Evolutionary conservation across 75 land plant species (phyloP), one percentile per base, ranked within the genome.

Genomic region (Ceratopteris richardii): DNA sequence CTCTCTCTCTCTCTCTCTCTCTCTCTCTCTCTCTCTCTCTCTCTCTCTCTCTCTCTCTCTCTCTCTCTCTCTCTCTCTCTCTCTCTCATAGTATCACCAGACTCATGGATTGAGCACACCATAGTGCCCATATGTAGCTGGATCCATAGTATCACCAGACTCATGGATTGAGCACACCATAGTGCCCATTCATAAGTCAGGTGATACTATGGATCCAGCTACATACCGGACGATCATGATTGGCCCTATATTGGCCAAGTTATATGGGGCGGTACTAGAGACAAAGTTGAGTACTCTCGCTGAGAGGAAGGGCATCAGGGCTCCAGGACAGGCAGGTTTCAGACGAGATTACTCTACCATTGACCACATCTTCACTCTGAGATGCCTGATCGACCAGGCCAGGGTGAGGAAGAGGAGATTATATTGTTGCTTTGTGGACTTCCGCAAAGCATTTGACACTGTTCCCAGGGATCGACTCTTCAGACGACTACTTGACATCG

Each of bases 401-500:
- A 50, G 51, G 12, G 24, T 7, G 12, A 23, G 24, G 9, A 12
- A 12, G 51, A 20, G 51, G 11, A 20, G 25, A 7, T 4, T 50
- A 7, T 50, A 50, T 23, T 50, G 21, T 23, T 21, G 21, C 51
- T 50, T 50, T 50, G 51, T 50, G 21, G 51, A 50, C 12, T 50
- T 50, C 12, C 51, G 11, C 10, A 20, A 50, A 23, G 51, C 51
- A 4, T 50, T 50, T 50, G 51, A 50, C 11, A 50, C 51, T 4
- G 51, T 50, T 3, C 51, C 51, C 51, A 50, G 51, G 25, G 24
- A 3, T 12, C 3, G 51, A 20, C 12, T 50, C 10, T 12, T 21
- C 6, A 3, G 25, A 3, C 3, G 51, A 3, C 3, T 50, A 7
- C 21, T 4, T 3, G 51, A 20, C 10, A 4, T 50, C 3, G 21